Evolutionary conservation across 768 basidiomycete species (phyloP).

Genomic region (Fibroporia radiculosa): DNA sequence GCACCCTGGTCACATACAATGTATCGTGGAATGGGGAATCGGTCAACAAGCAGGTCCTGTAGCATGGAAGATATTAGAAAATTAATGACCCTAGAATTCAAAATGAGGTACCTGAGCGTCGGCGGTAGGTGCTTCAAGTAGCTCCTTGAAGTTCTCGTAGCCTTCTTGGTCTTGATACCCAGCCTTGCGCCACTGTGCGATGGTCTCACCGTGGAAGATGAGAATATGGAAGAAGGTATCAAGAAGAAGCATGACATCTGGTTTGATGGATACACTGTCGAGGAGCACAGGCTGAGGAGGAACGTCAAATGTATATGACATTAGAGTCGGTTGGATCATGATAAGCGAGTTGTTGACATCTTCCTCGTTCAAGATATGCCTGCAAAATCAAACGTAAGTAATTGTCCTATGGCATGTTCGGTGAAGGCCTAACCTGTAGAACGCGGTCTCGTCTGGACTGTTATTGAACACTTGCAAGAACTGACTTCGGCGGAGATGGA

Average conservation of each 20-base stretch:
- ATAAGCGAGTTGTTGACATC: constrained; percentile 99
- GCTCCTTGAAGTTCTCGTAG: constrained; percentile 96
- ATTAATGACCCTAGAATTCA: background rate
- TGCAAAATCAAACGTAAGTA: constrained; percentile 21
- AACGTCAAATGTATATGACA: constrained; percentile 95
- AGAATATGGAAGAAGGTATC: constrained; percentile 99
- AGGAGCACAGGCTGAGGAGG: constrained; percentile 90
- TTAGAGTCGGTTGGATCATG: constrained; percentile 99
- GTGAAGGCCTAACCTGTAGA: constrained; percentile 64
- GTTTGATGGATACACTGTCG: constrained; percentile 96
- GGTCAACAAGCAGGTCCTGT: constrained; percentile 89
- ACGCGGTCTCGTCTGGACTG: constrained; percentile 98
- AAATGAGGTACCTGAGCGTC: constrained; percentile 70
- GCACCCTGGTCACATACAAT: constrained; percentile 98
- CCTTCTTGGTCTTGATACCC: constrained; percentile 99
- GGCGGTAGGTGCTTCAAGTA: constrained; percentile 75
- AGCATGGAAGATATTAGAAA: background rate
- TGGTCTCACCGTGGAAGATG: constrained; percentile 97
- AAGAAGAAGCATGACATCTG: constrained; percentile 90
- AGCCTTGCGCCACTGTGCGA: constrained; percentile 96
- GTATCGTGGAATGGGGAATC: constrained; percentile 96
- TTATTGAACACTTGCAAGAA: constrained; percentile 99
- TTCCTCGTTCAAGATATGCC: constrained; percentile 92
- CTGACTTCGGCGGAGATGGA: constrained; percentile 94
- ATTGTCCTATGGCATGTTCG: background rate